A percentile compares a stretch with the other conserved stretches of the same genome.
Conservation (phyloP, 2,329 filamentous ascomycete genomes). For the Aspergillus fumigatiaffinis region DNA sequence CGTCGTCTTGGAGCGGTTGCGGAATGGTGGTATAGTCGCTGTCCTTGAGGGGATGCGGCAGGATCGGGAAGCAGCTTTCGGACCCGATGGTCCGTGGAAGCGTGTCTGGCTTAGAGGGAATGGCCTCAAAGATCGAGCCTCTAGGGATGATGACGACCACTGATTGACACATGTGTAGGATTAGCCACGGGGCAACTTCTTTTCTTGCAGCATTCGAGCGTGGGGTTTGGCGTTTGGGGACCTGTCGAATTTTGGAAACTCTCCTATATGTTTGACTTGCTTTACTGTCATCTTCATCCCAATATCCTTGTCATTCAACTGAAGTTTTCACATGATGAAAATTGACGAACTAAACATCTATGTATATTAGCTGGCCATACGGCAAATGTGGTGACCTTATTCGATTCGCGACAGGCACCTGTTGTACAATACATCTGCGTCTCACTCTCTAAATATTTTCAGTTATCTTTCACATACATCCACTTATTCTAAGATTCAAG, state of each 20-base stretch:
- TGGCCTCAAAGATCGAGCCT: slow-evolving; percentile 19
- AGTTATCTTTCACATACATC: not conserved
- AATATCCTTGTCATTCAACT: slow-evolving; percentile 17
- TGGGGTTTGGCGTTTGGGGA: slow-evolving; percentile 22
- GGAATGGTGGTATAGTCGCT: slow-evolving; percentile 62
- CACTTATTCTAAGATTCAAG: not conserved
- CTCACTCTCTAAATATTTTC: not conserved
- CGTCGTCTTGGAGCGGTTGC: slow-evolving; percentile 59
- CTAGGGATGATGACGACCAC: slow-evolving; percentile 28
- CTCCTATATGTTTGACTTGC: slow-evolving; percentile 14
- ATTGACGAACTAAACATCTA: slow-evolving; percentile 9
- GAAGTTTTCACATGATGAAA: slow-evolving; percentile 10
- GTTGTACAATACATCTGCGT: slow-evolving; percentile 17
- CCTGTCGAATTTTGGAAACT: slow-evolving; percentile 16
- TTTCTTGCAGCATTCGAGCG: slow-evolving; percentile 19
- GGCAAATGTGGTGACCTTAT: slow-evolving; percentile 1
- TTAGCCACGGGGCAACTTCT: not conserved
- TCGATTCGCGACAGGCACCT: slow-evolving; percentile 1
- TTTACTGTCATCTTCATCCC: slow-evolving; percentile 3
- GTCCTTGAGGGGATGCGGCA: slow-evolving; percentile 68
- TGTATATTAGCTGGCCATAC: slow-evolving; percentile 17
- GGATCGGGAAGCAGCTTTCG: slow-evolving; percentile 49
- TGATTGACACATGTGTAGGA: slow-evolving; percentile 4
- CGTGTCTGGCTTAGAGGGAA: slow-evolving; percentile 38
- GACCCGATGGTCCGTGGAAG: slow-evolving; percentile 40